Base-by-base conservation (phyloP, 2,329 filamentous ascomycete genomes). In the Arachnopeziza araneosa region DNA sequence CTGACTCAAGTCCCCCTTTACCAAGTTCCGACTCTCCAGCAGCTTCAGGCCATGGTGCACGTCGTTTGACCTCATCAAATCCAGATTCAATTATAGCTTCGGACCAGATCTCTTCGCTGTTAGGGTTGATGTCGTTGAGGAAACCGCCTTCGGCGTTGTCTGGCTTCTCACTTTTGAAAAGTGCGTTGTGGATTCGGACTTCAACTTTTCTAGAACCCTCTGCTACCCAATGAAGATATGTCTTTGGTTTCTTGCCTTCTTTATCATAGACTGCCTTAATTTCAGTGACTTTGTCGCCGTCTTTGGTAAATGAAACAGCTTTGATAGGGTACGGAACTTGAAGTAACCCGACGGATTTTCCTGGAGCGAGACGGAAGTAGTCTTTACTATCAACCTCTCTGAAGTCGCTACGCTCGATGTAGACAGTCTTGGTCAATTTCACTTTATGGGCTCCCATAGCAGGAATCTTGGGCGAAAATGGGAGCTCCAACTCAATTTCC, bases 201-300 rank as follows among this genome's bases (percentile, higher is more conserved):
- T 93, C 89, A 14, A 88, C 87, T 66, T 85, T 85, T 17, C 80
- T 80, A 0, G 87, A 83, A 1, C 84, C 87, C 49, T 86, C 84
- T 5, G 86, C 85, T 6, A 96, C 90, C 93, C 93, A 97, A 72
- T 96, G 92, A 72, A 97, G 96, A 71, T 85, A 90, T 1, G 91
- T 87, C 77, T 96, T 93, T 50, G 88, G 85, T 68, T 85, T 83
- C 70, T 87, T 86, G 21, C 81, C 83, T 62, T 90, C 88, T 61
- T 88, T 89, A 63, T 90, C 88, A 58, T 86, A 86, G 22, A 81
- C 80, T 17, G 88, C 89, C 32, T 81, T 80, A 61, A 93, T 83
- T 65, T 86, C 82, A 1, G 79, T 86, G 51, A 93, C 82, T 60
- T 81, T 80, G 2, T 82, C 84, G 1, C 77, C 73, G 55, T 82